Evolutionary conservation across 2,329 filamentous ascomycete species (phyloP), one percentile per base, ranked within the genome.

Genomic region (Cladorrhinum sp.): DNA sequence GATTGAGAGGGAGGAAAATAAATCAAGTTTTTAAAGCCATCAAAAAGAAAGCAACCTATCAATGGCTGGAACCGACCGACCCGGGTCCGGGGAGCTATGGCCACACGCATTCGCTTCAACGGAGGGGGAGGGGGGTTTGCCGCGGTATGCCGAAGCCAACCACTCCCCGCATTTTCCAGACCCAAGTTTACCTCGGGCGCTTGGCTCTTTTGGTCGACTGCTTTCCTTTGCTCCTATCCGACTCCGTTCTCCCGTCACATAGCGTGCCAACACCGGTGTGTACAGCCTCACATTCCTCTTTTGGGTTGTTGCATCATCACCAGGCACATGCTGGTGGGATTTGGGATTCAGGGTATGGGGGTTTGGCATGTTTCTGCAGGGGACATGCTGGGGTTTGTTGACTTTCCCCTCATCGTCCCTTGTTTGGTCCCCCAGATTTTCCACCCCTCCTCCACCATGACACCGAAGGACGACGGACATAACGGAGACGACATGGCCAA

Each of bases 81-180:
- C 33, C 33, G 33, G 33, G 33, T 16, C 33, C 33, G 49, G 26
- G 26, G 50, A 59, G 57, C 62, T 63, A 61, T 50, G 53, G 51
- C 61, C 65, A 65, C 42, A 18, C 26, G 18, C 42, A 18, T 14
- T 18, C 42, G 18, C 42, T 18, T 46, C 16, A 62, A 58, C 57
- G 46, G 61, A 61, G 61, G 64, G 61, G 61, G 57, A 26, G 33
- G 42, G 49, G 48, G 24, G 36, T 56, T 66, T 67, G 62, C 67
- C 67, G 67, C 63, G 67, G 65, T 56, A 57, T 65, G 64, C 66
- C 67, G 66, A 67, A 59, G 16, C 51, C 55, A 55, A 55, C 53
- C 53, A 55, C 33, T 39, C 30, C 53, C 53, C 30, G 26, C n/a
- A 55, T 46, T 46, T n/a, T 18, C 16, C 4, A 42, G n/a, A 42